Evolutionary conservation across 768 basidiomycete genomes (phyloP), one percentile per base, ranked within the genome.

Genomic region (Amanita exitialis): DNA sequence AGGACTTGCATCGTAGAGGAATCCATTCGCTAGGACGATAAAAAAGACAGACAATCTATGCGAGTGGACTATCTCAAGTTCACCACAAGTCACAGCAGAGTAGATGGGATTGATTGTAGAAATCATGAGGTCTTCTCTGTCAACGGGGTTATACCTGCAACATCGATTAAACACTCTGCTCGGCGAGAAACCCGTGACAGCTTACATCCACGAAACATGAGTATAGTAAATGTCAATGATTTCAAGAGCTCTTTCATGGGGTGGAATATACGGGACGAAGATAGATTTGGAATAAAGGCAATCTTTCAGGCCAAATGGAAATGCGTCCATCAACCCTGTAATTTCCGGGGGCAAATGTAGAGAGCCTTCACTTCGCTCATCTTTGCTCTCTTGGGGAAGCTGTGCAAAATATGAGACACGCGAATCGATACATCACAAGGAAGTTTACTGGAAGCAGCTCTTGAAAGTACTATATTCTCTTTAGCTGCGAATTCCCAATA

Each of bases 31-130:
- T 4, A 82, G 58, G 30, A 78, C 50, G 51, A 73, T 69, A 59
- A 79, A 80, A 61, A 81, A 74, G 16, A 78, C 68, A 15, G 78
- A 67, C 30, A 82, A 67, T 28, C 66, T 62, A 49, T 80, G 75
- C 0, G 76, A 66, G 47, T 77, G 72, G 18, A 76, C 48, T 13
- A 44, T 44, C 36, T 72, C 63, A 16, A 72, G 54, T 42, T 58
- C 64, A 7, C 62, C 58, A 36, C 59, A 59, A 13, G 62, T 64
- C 15, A 64, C 57, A 18, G 57, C 48, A 21, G 64, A 66, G 53
- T 77, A 79, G n/a, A 79, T 66, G 12, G 67, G 67, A 15, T 68
- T 60, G 28, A 77, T 38, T 20, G 78, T 64, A 7, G 61, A 63
- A 9, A 46, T 53, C 45, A 69, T 59, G 52, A 78, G 76, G 27